A percentile compares a stretch with the other conserved stretches of the same genome.
Evolutionary conservation across 177 flowering plant genomes (phyloP).

Genomic region (Tripterygium wilfordii): DNA sequence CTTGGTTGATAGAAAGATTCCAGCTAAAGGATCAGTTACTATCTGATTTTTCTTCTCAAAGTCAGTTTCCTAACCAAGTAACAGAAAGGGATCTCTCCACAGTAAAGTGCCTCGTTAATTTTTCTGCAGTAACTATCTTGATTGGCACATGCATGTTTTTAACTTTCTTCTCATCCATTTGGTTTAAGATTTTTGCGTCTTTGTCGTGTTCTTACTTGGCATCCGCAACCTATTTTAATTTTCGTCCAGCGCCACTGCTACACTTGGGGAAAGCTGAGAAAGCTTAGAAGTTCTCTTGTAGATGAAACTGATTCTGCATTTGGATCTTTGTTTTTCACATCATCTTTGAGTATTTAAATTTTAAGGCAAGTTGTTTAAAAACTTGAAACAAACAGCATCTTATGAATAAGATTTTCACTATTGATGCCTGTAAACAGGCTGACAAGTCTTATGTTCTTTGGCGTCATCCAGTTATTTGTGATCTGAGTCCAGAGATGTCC

Average conservation of each 20-base stretch:
- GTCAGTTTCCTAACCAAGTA: conserved; percentile 59
- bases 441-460: too few species aligned
- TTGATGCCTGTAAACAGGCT: too few species aligned
- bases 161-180: conserved; percentile 56
- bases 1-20: conserved; percentile 64
- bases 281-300: too few species aligned
- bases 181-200: conserved; percentile 67
- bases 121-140: conserved; percentile 29
- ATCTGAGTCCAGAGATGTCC: too few species aligned
- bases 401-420: too few species aligned
- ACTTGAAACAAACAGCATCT: too few species aligned
- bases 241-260: conserved; percentile 50
- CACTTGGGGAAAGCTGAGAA: conserved; percentile 17
- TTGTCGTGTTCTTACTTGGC: conserved; percentile 54
- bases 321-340: too few species aligned
- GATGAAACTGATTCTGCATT: too few species aligned
- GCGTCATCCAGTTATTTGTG: too few species aligned
- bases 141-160: conserved; percentile 40
- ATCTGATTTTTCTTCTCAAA: conserved; percentile 46
- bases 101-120: conserved; percentile 41
- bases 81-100: conserved; percentile 59
- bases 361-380: too few species aligned
- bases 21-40: conserved; percentile 62
- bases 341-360: too few species aligned
- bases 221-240: conserved; percentile 45